phyloP scores from a whole-genome alignment of 1,284 basidiomycete species.

The Rhodofomes roseus region DNA sequence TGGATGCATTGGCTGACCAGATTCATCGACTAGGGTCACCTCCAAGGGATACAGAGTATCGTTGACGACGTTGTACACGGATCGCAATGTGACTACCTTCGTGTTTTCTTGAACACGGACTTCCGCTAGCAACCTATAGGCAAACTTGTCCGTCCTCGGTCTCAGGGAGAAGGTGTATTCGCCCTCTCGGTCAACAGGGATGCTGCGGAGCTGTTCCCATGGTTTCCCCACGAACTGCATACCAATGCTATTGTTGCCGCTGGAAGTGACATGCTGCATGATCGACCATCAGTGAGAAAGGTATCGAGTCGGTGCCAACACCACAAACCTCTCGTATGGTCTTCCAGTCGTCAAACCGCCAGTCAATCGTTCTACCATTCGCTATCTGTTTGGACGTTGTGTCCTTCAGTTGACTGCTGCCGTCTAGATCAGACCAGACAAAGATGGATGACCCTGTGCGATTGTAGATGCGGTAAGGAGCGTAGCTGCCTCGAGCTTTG shows the following conservation, averaged over 20 bases:
- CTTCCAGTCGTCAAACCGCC: conserved; percentile 98
- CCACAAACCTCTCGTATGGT: conserved; percentile 82
- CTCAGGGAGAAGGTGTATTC: conserved; percentile 87
- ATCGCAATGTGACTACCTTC: conserved; percentile 93
- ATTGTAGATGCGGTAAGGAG: conserved; percentile 93
- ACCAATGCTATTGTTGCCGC: conserved; percentile 80
- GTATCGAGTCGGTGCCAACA: background rate
- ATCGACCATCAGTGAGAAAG: background rate
- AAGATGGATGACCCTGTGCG: conserved; percentile 83
- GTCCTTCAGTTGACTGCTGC: conserved; percentile 43
- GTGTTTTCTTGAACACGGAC: conserved; percentile 91
- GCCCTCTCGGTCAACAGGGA: conserved; percentile 94
- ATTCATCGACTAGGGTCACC: conserved; percentile 84
- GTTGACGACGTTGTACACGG: conserved; percentile 93
- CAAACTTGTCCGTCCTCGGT: conserved; percentile 73
- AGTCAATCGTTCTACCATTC: conserved; percentile 82
- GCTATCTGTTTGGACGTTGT: conserved; percentile 50
- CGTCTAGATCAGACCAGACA: conserved; percentile 78
- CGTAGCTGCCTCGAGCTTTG: conserved; percentile 80
- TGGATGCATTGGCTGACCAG: conserved; percentile 78
- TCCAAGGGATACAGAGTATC: conserved; percentile 92
- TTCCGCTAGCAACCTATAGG: conserved; percentile 87
- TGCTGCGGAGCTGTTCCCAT: conserved; percentile 89
- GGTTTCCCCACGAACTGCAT: conserved; percentile 83
- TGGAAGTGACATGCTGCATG: conserved; percentile 72